These are phyloP conservation scores for Talaromyces sp. DNA, from an alignment of 2,329 filamentous ascomycete genomes.

Conservation along the genomic window DNA sequence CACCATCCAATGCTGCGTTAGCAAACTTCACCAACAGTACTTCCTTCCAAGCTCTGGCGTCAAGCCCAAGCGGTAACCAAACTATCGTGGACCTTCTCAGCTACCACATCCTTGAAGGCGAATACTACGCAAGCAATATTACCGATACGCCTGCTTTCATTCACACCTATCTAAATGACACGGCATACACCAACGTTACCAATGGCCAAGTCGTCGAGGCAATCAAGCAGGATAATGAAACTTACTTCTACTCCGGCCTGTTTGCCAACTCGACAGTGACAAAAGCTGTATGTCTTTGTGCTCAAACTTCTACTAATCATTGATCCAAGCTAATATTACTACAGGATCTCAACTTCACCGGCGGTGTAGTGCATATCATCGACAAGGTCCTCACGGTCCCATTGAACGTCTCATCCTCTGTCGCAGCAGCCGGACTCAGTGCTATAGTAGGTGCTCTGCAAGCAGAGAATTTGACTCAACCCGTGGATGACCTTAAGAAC, in stretches of 20 bases:
- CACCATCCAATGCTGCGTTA: conserved; percentile 10
- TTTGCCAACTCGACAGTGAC: conserved; percentile 11
- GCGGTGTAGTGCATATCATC: conserved; percentile 16
- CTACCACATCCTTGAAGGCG: conserved; percentile 13
- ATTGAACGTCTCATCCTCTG: conserved; percentile 10
- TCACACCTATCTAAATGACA: conserved; percentile 12
- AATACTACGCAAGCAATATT: conserved; percentile 14
- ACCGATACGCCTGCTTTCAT: conserved; percentile 2
- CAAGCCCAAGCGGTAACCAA: background rate
- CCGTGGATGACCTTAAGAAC: background rate
- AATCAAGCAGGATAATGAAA: conserved; percentile 7
- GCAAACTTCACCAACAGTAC: conserved; percentile 4
- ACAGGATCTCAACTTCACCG: conserved; percentile 17
- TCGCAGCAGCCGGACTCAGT: conserved; percentile 5
- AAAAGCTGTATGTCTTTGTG: background rate
- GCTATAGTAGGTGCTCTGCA: conserved; percentile 5
- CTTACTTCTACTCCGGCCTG: conserved; percentile 15
- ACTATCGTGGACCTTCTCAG: conserved; percentile 6
- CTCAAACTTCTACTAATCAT: background rate
- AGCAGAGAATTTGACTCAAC: background rate
- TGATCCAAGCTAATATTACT: background rate
- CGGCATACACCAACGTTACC: conserved; percentile 13
- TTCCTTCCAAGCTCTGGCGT: background rate
- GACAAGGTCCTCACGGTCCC: conserved; percentile 16
- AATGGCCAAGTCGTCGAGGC: conserved; percentile 15